A percentile compares a stretch with the other conserved stretches of the same genome.
Evolutionary conservation across 495 filamentous ascomycete genomes (phyloP).

Genomic region (Tuber calosporum): DNA sequence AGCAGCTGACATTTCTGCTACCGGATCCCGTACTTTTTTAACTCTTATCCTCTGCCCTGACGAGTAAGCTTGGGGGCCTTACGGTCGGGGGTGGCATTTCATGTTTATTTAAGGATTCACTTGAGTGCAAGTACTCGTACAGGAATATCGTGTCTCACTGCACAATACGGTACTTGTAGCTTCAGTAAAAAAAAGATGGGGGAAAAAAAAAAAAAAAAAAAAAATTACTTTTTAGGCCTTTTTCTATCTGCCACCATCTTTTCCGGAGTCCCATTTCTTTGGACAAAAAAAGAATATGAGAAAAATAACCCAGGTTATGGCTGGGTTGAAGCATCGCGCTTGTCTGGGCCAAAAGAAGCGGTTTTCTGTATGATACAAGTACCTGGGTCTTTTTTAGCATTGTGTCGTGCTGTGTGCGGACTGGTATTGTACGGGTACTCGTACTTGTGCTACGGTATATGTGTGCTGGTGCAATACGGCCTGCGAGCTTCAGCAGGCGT

Average conservation of each 20-base stretch:
- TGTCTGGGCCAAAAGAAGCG: not conserved
- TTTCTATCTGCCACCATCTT: not conserved
- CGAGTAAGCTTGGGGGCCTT: conserved; percentile 24
- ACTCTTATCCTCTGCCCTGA: conserved; percentile 15
- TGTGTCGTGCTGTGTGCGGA: not conserved
- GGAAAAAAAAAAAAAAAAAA: too few species aligned
- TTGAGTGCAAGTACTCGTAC: not conserved
- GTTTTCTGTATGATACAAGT: too few species aligned
- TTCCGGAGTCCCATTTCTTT: not conserved
- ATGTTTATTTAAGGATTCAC: not conserved
- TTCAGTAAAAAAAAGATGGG: not conserved
- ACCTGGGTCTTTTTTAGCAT: not conserved
- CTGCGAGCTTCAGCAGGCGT: not conserved
- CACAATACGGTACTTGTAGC: too few species aligned
- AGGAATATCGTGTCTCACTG: not conserved
- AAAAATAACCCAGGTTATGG: not conserved
- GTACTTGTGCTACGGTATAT: not conserved
- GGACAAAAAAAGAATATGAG: too few species aligned
- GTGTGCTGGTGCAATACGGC: not conserved
- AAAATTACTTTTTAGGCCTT: not conserved
- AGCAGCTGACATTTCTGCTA: conserved; percentile 37
- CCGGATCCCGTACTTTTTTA: conserved; percentile 30
- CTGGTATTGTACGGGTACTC: not conserved
- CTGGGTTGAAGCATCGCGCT: not conserved
- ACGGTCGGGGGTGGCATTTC: not conserved